Conservation (phyloP, 768 basidiomycete species). For the Hortiboletus campestris region DNA sequence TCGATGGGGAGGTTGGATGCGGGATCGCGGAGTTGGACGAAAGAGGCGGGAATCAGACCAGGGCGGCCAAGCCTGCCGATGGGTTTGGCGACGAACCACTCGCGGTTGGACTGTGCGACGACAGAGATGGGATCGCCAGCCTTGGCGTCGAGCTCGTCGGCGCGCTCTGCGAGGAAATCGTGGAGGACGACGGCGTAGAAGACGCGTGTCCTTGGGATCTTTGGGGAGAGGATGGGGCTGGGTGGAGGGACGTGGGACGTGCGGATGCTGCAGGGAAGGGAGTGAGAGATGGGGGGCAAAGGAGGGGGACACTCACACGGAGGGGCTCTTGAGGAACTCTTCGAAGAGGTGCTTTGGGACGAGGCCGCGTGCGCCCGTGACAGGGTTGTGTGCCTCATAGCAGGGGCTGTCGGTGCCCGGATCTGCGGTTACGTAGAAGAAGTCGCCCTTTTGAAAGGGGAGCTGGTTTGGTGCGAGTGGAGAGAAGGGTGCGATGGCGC, state of each 20-base stretch:
- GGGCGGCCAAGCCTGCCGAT: conserved; percentile 94
- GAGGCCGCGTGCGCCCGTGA: conserved; percentile 85
- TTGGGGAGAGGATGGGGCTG: conserved; percentile 35
- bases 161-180: conserved; percentile 92
- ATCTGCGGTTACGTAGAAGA: conserved; percentile 93
- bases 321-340: conserved; percentile 74
- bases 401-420: conserved; percentile 55
- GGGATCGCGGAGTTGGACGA: conserved; percentile 96
- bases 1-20: conserved; percentile 74
- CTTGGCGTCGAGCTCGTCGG: conserved; percentile 95
- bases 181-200: conserved; percentile 96
- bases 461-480: conserved; percentile 80
- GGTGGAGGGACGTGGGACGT: conserved; percentile 23
- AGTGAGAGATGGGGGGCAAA: background rate
- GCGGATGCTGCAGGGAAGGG: background rate
- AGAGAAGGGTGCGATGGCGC: conserved; percentile 66
- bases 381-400: conserved; percentile 95
- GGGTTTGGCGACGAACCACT: conserved; percentile 99
- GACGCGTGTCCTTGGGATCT: conserved; percentile 49
- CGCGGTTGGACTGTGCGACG: conserved; percentile 98
- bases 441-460: conserved; percentile 90
- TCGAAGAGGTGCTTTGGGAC: conserved; percentile 89
- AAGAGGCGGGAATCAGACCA: conserved; percentile 94
- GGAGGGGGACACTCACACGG: conserved; percentile 35
- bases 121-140: conserved; percentile 93